Evolutionary conservation across 139 green algal species (phyloP).

Genomic region (Chlamydomonas asymmetrica): DNA sequence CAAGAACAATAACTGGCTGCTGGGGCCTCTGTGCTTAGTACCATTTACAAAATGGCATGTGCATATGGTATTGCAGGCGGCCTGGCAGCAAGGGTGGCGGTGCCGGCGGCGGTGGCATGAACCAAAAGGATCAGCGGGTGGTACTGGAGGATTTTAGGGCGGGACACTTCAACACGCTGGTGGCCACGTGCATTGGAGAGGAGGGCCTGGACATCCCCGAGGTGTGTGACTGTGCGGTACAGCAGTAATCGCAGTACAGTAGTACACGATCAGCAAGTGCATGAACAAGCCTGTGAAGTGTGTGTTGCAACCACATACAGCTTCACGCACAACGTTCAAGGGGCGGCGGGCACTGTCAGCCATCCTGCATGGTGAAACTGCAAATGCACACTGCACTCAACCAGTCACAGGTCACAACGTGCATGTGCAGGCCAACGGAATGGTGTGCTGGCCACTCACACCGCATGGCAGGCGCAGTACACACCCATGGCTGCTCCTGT

Average conservation of each 20-base stretch:
- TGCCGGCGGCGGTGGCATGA: conserved; percentile 36
- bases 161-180: conserved; percentile 76
- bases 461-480: no score
- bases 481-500: not conserved
- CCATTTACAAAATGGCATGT: no score
- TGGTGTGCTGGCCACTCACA: no score
- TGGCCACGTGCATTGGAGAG: conserved; percentile 95
- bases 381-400: not conserved
- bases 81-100: conserved; percentile 14
- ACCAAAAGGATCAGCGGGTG: conserved; percentile 46
- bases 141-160: conserved; percentile 60
- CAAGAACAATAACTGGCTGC: no score
- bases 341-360: no score
- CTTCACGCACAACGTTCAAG: no score
- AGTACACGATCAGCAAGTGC: no score
- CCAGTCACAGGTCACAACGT: not conserved
- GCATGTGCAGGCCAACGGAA: not conserved
- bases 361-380: not conserved
- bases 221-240: conserved; percentile 23
- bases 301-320: no score
- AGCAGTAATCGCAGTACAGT: no score
- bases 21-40: no score
- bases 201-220: conserved; percentile 96
- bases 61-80: conserved; percentile 1
- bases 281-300: not conserved